Conservation (phyloP, 129 eudicot genomes). For the Flaveria sonorensis region DNA sequence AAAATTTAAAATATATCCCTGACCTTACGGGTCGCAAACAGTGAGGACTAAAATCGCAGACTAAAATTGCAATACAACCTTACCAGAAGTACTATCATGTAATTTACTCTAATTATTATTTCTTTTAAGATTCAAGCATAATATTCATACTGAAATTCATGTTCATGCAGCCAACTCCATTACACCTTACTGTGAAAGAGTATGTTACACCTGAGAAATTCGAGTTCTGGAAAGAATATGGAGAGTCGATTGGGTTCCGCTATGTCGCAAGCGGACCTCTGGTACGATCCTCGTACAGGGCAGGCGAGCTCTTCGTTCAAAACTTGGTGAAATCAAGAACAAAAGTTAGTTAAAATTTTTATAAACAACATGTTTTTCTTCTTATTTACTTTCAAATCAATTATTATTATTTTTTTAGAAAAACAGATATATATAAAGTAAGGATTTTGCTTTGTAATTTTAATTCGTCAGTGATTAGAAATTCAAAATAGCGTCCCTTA, state of each 20-base stretch:
- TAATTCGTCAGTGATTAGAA: background rate
- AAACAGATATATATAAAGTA: background rate
- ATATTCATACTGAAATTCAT: background rate
- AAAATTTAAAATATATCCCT: too few species aligned
- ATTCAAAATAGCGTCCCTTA: background rate
- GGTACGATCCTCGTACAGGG: slow-evolving; percentile 93
- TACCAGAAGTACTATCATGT: background rate
- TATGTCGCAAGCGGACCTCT: slow-evolving; percentile 98
- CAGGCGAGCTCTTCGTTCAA: slow-evolving; percentile 55
- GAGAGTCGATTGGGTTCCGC: slow-evolving; percentile 93
- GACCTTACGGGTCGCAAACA: background rate
- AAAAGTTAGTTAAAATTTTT: background rate
- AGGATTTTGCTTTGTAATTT: background rate
- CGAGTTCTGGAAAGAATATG: slow-evolving; percentile 86
- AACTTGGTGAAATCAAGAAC: background rate
- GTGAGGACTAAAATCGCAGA: background rate
- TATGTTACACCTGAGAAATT: slow-evolving; percentile 90
- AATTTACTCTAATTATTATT: background rate
- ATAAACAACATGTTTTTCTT: background rate
- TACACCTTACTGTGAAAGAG: slow-evolving; percentile 91
- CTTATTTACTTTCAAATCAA: background rate
- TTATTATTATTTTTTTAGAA: background rate
- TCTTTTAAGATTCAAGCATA: background rate
- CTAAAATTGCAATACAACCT: background rate
- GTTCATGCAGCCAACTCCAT: slow-evolving; percentile 75